Evolutionary conservation across 805 yeast species (phyloP).

Genomic region (Lipomyces mesembrius): DNA sequence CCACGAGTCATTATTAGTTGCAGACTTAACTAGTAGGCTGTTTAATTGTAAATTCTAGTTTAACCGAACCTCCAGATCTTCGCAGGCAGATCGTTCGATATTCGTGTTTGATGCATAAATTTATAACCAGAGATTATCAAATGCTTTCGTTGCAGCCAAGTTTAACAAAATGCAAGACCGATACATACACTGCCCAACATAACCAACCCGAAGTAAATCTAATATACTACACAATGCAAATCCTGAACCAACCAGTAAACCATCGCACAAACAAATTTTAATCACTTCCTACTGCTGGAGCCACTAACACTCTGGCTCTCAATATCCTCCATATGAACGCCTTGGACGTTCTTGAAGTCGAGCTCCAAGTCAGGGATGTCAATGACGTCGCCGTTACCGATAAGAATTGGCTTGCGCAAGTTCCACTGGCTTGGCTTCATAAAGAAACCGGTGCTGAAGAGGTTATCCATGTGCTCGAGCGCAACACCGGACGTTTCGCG

Average conservation of each 20-base stretch:
- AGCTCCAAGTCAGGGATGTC: constrained; percentile 1
- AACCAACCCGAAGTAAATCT: too few relatives aligned
- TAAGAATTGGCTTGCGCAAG: constrained; percentile 13
- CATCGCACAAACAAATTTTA: too few relatives aligned
- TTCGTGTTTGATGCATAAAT: too few relatives aligned
- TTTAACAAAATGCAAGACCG: too few relatives aligned
- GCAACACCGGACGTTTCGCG: constrained; percentile 76
- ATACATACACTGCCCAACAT: too few relatives aligned
- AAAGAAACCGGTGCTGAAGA: constrained; percentile 48
- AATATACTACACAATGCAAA: too few relatives aligned
- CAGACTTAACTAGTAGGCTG: too few relatives aligned
- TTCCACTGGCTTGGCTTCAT: constrained; percentile 30
- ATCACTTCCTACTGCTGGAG: not conserved
- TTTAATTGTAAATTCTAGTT: too few relatives aligned
- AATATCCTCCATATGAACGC: not conserved
- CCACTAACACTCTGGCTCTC: not conserved
- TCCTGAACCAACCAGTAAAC: not conserved
- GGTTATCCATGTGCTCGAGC: constrained; percentile 76
- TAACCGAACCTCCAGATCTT: too few relatives aligned
- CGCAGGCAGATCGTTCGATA: too few relatives aligned
- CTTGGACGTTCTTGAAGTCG: not conserved
- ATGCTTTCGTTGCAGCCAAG: too few relatives aligned
- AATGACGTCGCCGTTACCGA: not conserved
- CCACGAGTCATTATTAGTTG: too few relatives aligned
- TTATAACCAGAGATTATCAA: not conserved